These are phyloP conservation scores for Penicillium diatomitis DNA, from an alignment of 495 filamentous ascomycete species.

Conservation along the genomic window DNA sequence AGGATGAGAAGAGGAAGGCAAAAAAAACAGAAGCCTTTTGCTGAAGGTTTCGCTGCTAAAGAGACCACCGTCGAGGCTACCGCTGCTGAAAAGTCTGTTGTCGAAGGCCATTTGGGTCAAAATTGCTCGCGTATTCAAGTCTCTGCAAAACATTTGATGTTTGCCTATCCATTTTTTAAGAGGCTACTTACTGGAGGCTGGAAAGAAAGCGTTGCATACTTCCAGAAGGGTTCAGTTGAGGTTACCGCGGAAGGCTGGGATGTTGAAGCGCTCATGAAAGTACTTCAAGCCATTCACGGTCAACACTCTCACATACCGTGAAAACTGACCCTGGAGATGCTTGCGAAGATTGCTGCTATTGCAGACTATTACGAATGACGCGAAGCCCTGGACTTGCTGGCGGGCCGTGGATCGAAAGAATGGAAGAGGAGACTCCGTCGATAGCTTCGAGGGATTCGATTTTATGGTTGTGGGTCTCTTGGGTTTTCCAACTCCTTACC, in stretches of 20 bases:
- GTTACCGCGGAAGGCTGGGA: conserved; percentile 30
- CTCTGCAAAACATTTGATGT: conserved; percentile 41
- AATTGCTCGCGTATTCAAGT: conserved; percentile 33
- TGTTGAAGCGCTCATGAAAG: conserved; percentile 32
- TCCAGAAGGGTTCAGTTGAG: conserved; percentile 33
- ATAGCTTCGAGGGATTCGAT: conserved; percentile 21
- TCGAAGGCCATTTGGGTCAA: background rate
- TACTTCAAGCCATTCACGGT: conserved; percentile 45
- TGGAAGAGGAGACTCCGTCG: too few relatives aligned
- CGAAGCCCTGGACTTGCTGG: conserved; percentile 32
- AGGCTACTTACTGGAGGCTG: conserved; percentile 21
- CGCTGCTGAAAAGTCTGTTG: background rate
- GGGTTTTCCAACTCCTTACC: conserved; percentile 17
- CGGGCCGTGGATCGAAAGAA: conserved; percentile 11
- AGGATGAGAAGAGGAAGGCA: background rate
- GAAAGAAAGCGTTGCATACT: conserved; percentile 24
- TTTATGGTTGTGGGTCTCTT: conserved; percentile 31
- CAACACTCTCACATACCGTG: conserved; percentile 31
- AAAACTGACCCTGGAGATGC: conserved; percentile 29
- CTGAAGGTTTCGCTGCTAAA: background rate
- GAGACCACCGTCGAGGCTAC: background rate
- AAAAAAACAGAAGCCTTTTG: background rate
- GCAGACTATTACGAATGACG: conserved; percentile 43
- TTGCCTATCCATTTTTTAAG: conserved; percentile 41
- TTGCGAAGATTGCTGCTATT: conserved; percentile 41